These are phyloP conservation scores for Curvularia lunata DNA, from an alignment of 2,329 filamentous ascomycete species.

Conservation along the genomic window DNA sequence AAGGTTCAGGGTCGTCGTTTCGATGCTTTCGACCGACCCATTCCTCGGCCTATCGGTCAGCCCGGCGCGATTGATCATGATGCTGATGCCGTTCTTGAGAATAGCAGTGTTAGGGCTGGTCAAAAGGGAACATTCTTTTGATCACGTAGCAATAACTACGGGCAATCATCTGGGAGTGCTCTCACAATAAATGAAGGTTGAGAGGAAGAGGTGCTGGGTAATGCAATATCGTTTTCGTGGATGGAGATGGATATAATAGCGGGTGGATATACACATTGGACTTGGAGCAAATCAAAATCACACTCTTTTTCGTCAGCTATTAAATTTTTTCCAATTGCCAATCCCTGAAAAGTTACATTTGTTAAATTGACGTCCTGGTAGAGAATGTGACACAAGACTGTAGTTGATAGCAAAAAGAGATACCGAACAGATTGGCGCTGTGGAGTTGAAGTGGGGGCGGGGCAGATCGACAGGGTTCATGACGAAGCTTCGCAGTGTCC, in stretches of 20 bases:
- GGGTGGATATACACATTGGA: background rate
- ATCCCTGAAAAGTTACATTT: too few species aligned
- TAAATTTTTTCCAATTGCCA: too few species aligned
- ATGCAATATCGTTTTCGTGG: background rate
- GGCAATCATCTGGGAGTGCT: too few species aligned
- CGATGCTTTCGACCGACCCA: slow-evolving; percentile 66
- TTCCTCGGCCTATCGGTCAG: slow-evolving; percentile 20
- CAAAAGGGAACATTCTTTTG: slow-evolving; percentile 45
- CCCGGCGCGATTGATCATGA: slow-evolving; percentile 32
- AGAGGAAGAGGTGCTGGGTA: background rate
- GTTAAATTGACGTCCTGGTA: background rate
- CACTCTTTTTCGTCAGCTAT: background rate
- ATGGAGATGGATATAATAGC: background rate
- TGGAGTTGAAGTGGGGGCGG: slow-evolving; percentile 31
- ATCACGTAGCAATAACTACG: background rate
- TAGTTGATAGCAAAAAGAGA: background rate
- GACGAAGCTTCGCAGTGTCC: slow-evolving; percentile 16
- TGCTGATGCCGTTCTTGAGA: slow-evolving; percentile 33
- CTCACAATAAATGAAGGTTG: background rate
- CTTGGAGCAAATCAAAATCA: background rate
- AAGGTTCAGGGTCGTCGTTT: slow-evolving; percentile 68
- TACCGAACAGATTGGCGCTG: background rate
- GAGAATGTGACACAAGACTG: background rate
- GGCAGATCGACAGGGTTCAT: slow-evolving; percentile 29
- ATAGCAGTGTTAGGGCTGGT: slow-evolving; percentile 27